Base-by-base conservation (phyloP, 306 rosid genomes). In the Styphnolobium japonicum region DNA sequence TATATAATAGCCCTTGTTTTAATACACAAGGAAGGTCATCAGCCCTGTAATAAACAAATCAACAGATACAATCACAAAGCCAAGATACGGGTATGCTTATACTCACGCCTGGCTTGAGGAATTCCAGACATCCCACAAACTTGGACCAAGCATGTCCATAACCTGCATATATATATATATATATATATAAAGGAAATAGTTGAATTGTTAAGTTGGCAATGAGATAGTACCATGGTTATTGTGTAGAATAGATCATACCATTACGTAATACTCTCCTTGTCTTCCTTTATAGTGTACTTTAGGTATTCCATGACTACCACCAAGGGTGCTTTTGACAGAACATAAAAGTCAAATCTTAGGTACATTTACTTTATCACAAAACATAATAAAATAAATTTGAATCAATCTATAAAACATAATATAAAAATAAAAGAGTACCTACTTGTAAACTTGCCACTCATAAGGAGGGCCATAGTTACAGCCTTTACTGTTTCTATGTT, bases 371-470 rank as follows among this genome's bases (percentile, higher is more conserved):
- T 61, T 6, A 75, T 18, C 14, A 56, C 46, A 77, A 27, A 76
- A 6, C 4, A 21, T 19, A n/a, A 36, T 46, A 16, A 53, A 53
- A 46, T 4, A 31, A 4, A 69, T 11, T 55, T 9, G 29, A 48
- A 23, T 34, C 6, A 29, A 42, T 2, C 1, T 8, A 27, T 9
- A 23, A 71, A 70, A 53, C 12, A 36, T 15, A 63, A 43, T 51
- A 58, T 53, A 52, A 25, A 73, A 48, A 7, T 11, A 58, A 43
- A 65, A 34, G 6, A 48, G 15, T 9, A 83, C 98, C 15, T 83
- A 96, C 99, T 87, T 96, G 94, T 96, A 96, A 45, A 96, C 99
- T 93, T 93, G 98, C 99, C 99, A 96, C 91, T 96, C 99, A 4
- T 96, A 87, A 10, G 98, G 99, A 78, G 99, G 99, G 53, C 99